Conservation (phyloP, 2,329 filamentous ascomycete species). For the Penicillium sp. region DNA sequence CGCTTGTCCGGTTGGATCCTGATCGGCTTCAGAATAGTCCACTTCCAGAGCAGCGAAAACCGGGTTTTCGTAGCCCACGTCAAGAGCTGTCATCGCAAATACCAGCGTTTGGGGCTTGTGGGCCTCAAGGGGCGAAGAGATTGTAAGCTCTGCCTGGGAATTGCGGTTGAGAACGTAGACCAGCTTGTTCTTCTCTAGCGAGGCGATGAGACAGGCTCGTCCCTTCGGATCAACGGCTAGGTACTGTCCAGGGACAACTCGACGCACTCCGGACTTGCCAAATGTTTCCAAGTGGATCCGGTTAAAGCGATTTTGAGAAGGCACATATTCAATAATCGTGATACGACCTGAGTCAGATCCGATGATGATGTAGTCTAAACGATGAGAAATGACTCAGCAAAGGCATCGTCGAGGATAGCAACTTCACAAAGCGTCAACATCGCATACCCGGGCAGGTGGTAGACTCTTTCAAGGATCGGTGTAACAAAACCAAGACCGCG, state of each 20-base stretch:
- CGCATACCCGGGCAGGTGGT: conserved; percentile 31
- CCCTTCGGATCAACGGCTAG: conserved; percentile 93
- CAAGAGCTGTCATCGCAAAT: conserved; percentile 77
- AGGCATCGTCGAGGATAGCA: conserved; percentile 22
- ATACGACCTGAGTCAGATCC: conserved; percentile 94
- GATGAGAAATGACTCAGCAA: conserved; percentile 39
- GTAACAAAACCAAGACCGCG: conserved; percentile 35
- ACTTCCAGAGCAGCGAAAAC: conserved; percentile 93
- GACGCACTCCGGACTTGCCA: conserved; percentile 89
- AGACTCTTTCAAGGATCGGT: conserved; percentile 23
- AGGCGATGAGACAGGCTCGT: conserved; percentile 87
- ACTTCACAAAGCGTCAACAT: conserved; percentile 25
- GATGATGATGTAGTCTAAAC: conserved; percentile 85
- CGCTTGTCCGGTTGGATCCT: conserved; percentile 80
- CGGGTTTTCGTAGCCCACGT: conserved; percentile 95
- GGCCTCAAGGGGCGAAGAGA: conserved; percentile 93
- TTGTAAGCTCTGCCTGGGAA: conserved; percentile 87
- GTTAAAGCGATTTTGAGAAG: conserved; percentile 78
- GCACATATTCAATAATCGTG: conserved; percentile 85
- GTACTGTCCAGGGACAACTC: conserved; percentile 93
- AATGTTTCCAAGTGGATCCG: conserved; percentile 94
- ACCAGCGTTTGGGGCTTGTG: conserved; percentile 90
- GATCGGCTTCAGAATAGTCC: conserved; percentile 85
- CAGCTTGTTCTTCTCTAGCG: conserved; percentile 97
- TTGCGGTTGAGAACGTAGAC: conserved; percentile 98